A percentile compares a stretch with the other conserved stretches of the same genome.
Conservation (phyloP, 352 stramenopile species). For the Globisporangium orthogonon region DNA sequence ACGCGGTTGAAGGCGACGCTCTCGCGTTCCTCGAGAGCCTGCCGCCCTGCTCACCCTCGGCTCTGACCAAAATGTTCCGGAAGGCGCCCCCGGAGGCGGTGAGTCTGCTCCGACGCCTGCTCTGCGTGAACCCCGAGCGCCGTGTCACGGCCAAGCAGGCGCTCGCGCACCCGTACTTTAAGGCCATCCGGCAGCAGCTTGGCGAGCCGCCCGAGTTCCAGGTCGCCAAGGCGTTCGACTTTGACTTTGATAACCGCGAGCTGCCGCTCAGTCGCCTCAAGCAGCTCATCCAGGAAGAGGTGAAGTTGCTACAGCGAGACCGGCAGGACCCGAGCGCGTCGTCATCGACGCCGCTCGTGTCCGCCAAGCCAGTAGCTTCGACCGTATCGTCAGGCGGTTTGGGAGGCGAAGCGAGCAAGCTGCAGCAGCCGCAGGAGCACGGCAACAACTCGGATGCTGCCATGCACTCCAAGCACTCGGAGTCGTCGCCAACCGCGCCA, state of each 20-base stretch:
- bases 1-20: constrained; percentile 36
- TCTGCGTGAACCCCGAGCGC: constrained; percentile 58
- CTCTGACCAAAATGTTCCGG: no score
- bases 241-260: constrained; percentile 74
- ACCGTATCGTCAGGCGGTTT: background rate
- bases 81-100: constrained; percentile 43
- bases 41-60: constrained; percentile 10
- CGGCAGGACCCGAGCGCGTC: constrained; percentile 10
- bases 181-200: constrained; percentile 86
- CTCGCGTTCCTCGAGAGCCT: constrained; percentile 65
- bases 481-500: constrained; percentile 2
- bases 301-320: constrained; percentile 58
- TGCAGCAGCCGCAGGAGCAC: background rate
- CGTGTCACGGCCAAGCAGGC: constrained; percentile 56
- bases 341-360: constrained; percentile 6
- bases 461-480: constrained; percentile 1
- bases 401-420: background rate
- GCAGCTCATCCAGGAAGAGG: constrained; percentile 72
- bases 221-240: constrained; percentile 60
- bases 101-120: constrained; percentile 52
- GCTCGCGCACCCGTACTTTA: constrained; percentile 71
- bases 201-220: constrained; percentile 45
- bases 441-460: background rate
- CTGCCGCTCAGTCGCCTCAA: constrained; percentile 56
- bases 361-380: constrained; percentile 9